Evolutionary conservation across 2,329 filamentous ascomycete species (phyloP).

Genomic region (Arthroderma sp.): DNA sequence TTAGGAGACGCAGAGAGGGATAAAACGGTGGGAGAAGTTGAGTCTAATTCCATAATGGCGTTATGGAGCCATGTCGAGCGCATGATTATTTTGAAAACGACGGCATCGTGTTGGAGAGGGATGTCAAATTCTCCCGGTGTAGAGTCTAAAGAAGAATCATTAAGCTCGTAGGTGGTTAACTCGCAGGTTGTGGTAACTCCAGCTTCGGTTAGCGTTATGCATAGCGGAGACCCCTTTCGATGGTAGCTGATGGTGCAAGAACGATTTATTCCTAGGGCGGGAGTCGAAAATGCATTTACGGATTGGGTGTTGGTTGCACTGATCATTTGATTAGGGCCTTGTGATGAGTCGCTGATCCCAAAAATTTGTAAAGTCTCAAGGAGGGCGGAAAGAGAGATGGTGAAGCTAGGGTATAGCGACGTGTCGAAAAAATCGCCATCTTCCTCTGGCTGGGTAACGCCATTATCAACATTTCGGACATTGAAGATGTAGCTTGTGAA

Average conservation of each 20-base stretch:
- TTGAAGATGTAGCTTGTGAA: slow-evolving; percentile 77
- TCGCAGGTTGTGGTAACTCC: slow-evolving; percentile 83
- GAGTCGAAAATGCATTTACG: slow-evolving; percentile 68
- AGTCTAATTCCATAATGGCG: slow-evolving; percentile 42
- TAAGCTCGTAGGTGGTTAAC: slow-evolving; percentile 73
- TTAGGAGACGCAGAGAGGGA: slow-evolving; percentile 53
- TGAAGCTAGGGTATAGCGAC: slow-evolving; percentile 54
- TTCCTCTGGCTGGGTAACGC: slow-evolving; percentile 22
- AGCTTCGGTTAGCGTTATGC: slow-evolving; percentile 73
- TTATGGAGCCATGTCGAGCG: slow-evolving; percentile 43
- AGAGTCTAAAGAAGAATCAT: slow-evolving; percentile 48
- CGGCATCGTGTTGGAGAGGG: slow-evolving; percentile 67
- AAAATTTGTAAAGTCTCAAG: slow-evolving; percentile 95
- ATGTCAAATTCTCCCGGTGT: slow-evolving; percentile 42
- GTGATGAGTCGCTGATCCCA: slow-evolving; percentile 54
- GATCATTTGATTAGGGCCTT: slow-evolving; percentile 21
- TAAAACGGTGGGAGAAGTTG: slow-evolving; percentile 59
- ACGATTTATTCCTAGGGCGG: slow-evolving; percentile 69
- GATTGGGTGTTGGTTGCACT: slow-evolving; percentile 32
- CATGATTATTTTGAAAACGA: slow-evolving; percentile 93
- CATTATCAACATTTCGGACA: slow-evolving; percentile 22
- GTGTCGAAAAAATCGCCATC: slow-evolving; percentile 30
- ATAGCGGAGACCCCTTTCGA: slow-evolving; percentile 62
- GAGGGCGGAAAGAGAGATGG: slow-evolving; percentile 74
- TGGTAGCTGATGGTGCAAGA: slow-evolving; percentile 74